A percentile compares a stretch with the other conserved stretches of the same genome.
Conservation (phyloP, 1,139 yeast genomes). For the Pichia sp. region DNA sequence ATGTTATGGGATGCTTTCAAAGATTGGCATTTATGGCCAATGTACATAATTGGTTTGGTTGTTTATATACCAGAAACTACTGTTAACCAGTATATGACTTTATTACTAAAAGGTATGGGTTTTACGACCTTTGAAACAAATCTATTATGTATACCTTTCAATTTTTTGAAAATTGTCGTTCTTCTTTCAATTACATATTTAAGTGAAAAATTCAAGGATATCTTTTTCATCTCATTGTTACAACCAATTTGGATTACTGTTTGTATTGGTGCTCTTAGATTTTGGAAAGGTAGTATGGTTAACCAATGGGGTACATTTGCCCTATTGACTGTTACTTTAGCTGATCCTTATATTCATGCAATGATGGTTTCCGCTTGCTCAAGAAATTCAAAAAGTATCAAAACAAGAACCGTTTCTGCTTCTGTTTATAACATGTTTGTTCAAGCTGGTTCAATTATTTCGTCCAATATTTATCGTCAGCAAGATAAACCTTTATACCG, state of each 20-base stretch:
- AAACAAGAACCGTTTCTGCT: conserved; percentile 53
- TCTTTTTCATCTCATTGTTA: conserved; percentile 32
- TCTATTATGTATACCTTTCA: conserved; percentile 46
- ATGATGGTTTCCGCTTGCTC: conserved; percentile 57
- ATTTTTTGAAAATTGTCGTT: conserved; percentile 33
- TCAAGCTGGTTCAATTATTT: conserved; percentile 47
- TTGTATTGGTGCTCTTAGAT: conserved; percentile 37
- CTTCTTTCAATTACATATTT: conserved; percentile 35
- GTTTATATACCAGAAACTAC: conserved; percentile 41
- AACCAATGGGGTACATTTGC: conserved; percentile 49
- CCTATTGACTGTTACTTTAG: conserved; percentile 41
- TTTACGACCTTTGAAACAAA: conserved; percentile 51
- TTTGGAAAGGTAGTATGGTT: conserved; percentile 44
- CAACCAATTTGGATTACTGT: conserved; percentile 38
- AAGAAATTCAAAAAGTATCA: conserved; percentile 52
- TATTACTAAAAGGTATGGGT: conserved; percentile 47
- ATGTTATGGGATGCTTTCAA: conserved; percentile 35
- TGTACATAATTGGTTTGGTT: conserved; percentile 45
- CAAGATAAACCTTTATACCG: conserved; percentile 54
- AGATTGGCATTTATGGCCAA: conserved; percentile 57
- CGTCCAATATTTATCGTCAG: conserved; percentile 48
- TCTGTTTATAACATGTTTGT: conserved; percentile 58
- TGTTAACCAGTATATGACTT: conserved; percentile 42
- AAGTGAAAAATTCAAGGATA: conserved; percentile 36
- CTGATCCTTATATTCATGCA: conserved; percentile 48